Percentiles rank a stretch among this genome's conserved stretches.
Conservation (phyloP, 768 basidiomycete species). For the Collybiopsis confluens region DNA sequence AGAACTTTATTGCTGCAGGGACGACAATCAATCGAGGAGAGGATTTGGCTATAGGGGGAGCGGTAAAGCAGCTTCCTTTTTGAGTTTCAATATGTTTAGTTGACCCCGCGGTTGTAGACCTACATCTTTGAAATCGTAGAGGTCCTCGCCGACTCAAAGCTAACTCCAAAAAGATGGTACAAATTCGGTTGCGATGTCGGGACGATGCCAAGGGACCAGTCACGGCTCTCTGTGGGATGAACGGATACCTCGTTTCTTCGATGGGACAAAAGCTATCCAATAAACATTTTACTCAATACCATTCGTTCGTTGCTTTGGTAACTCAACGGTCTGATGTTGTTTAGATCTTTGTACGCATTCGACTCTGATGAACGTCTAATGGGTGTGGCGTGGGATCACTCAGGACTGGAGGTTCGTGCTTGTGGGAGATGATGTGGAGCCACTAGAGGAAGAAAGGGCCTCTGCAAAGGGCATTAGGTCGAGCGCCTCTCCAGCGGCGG, state of each 20-base stretch:
- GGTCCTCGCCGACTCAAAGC: conserved; percentile 69
- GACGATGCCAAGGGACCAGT: conserved; percentile 96
- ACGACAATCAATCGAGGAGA: conserved; percentile 94
- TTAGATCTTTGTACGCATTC: too few species aligned
- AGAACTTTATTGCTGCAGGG: conserved; percentile 91
- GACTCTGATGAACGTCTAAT: too few species aligned
- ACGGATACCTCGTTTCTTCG: conserved; percentile 90
- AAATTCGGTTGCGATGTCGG: conserved; percentile 75
- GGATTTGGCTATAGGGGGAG: conserved; percentile 89
- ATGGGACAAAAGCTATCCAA: conserved; percentile 87
- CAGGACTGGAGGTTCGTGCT: conserved; percentile 58
- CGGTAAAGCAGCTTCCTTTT: conserved; percentile 51
- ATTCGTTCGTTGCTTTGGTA: too few species aligned
- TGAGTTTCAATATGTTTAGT: not conserved
- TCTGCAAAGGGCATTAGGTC: conserved; percentile 33
- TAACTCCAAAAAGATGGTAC: conserved; percentile 63
- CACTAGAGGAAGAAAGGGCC: conserved; percentile 37
- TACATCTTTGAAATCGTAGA: conserved; percentile 96
- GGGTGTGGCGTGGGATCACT: too few species aligned
- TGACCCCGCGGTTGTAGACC: conserved; percentile 68
- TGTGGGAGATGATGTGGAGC: conserved; percentile 55
- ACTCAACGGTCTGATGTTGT: too few species aligned
- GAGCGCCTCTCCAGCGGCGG: conserved; percentile 26
- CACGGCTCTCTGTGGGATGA: conserved; percentile 83
- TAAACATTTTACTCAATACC: too few species aligned